Evolutionary conservation across 805 yeast genomes (phyloP).

Genomic region (Teunomyces atbi): DNA sequence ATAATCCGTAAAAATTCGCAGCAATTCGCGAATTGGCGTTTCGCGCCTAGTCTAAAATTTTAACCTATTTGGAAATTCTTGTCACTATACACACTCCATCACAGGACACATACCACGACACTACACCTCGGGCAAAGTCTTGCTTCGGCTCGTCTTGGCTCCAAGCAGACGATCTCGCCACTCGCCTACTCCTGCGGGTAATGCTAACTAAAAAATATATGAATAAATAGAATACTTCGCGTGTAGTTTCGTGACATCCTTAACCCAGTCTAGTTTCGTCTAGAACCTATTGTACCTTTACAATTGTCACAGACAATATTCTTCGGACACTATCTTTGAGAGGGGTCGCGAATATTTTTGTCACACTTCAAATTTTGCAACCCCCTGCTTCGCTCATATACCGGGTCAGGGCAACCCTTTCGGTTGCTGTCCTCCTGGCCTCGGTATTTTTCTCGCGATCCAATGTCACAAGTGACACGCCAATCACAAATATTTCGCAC

Average conservation of each 20-base stretch:
- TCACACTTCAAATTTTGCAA: no score
- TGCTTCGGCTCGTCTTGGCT: neutral
- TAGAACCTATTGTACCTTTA: neutral
- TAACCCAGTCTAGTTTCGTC: neutral
- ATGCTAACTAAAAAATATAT: neutral
- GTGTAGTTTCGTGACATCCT: neutral
- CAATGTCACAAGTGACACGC: neutral
- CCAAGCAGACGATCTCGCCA: neutral
- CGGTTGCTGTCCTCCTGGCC: neutral
- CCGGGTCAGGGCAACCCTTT: neutral
- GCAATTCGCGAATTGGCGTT: slow-evolving; percentile 4
- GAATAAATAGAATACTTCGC: neutral
- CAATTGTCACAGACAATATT: neutral
- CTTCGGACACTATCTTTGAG: neutral
- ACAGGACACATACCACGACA: slow-evolving; percentile 2
- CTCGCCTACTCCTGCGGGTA: neutral
- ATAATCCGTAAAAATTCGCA: slow-evolving; percentile 1
- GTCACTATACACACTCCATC: slow-evolving; percentile 1
- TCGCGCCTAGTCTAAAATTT: slow-evolving; percentile 3
- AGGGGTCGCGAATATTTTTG: neutral
- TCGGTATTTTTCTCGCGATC: neutral
- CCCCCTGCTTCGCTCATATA: no score
- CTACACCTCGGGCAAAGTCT: neutral
- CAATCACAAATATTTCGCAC: neutral
- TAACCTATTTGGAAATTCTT: slow-evolving; percentile 3